Evolutionary conservation across 2,329 filamentous ascomycete species (phyloP), one percentile per base, ranked within the genome.

Genomic region (Fusarium sororula): DNA sequence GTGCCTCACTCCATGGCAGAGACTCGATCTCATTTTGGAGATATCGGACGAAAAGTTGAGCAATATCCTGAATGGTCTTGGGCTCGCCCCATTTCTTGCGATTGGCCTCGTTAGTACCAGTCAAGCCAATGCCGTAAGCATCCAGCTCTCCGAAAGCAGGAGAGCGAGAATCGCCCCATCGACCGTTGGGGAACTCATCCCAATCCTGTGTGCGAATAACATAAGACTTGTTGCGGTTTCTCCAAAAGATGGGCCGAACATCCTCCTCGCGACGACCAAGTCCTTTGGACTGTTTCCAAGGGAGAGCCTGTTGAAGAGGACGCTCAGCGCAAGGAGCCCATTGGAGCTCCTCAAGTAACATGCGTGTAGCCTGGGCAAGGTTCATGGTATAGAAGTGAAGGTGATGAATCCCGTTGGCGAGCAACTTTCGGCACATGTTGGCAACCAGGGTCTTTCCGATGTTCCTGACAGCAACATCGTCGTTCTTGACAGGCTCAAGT

Each of bases 361-460:
- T 95, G 77, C 93, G 92, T 4, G 96, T 98, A 57, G 96, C 94
- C 82, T 97, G 94, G 17, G 95, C 96, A 26, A 99, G 88, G 84
- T 99, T 99, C 96, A 99, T 99, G 69, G 96, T 99, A 86, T 99
- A 99, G 84, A 99, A 99, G 83, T 99, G 96, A 74, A 99, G 84
- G 81, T 98, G 95, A 73, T 91, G 88, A 75, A 98, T 94, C 45
- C 95, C 96, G 41, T 91, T 91, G 67, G 91, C 90, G 64, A 98
- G 87, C 68, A 99, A 90, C 84, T 92, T 94, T 68, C 92, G 91
- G 83, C 96, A 99, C 90, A 99, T 92, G 50, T 97, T 90, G 28
- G 95, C 94, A 24, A 99, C 92, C 28, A 99, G 87, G 20, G 89
- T 91, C 84, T 95, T 96, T 60, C 96, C 96, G 63, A 97, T 90